Evolutionary conservation across 1,139 yeast genomes (phyloP).

Genomic region (Meyerozyma athensensis): DNA sequence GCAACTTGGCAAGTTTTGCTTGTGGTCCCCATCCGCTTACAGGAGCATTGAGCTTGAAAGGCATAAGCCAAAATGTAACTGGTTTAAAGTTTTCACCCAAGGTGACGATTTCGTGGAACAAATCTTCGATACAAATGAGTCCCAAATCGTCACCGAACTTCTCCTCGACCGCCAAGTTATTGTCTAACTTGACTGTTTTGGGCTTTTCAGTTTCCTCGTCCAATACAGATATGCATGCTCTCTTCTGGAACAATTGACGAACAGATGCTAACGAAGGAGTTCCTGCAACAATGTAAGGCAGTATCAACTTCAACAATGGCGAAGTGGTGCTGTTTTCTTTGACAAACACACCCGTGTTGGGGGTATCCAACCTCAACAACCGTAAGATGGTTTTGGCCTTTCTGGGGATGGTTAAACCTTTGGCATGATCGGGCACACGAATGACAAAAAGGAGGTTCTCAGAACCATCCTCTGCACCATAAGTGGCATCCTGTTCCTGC

Average conservation of each 20-base stretch:
- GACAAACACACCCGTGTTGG: conserved; percentile 68
- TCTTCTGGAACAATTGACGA: conserved; percentile 68
- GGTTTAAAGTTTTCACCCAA: conserved; percentile 60
- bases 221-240: conserved; percentile 53
- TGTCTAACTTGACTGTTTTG: conserved; percentile 49
- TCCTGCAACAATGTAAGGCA: conserved; percentile 73
- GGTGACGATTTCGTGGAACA: conserved; percentile 62
- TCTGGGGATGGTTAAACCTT: conserved; percentile 60
- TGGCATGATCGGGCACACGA: conserved; percentile 54
- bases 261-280: conserved; percentile 66
- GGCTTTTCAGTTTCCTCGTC: conserved; percentile 25
- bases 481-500: conserved; percentile 9
- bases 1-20: conserved; percentile 48
- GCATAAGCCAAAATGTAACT: conserved; percentile 59
- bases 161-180: conserved; percentile 71
- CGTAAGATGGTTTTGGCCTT: conserved; percentile 58
- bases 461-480: conserved; percentile 18
- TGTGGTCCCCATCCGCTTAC: conserved; percentile 69
- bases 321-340: conserved; percentile 52
- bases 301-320: conserved; percentile 59
- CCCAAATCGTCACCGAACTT: conserved; percentile 61
- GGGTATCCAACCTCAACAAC: conserved; percentile 52
- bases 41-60: conserved; percentile 66
- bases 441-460: conserved; percentile 56
- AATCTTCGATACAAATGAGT: conserved; percentile 73